A percentile compares a stretch with the other conserved stretches of the same genome.
These are phyloP conservation scores for Plasmodium cynomolgi DNA, from an alignment of 169 alveolate genomes.

Conservation along the genomic window DNA sequence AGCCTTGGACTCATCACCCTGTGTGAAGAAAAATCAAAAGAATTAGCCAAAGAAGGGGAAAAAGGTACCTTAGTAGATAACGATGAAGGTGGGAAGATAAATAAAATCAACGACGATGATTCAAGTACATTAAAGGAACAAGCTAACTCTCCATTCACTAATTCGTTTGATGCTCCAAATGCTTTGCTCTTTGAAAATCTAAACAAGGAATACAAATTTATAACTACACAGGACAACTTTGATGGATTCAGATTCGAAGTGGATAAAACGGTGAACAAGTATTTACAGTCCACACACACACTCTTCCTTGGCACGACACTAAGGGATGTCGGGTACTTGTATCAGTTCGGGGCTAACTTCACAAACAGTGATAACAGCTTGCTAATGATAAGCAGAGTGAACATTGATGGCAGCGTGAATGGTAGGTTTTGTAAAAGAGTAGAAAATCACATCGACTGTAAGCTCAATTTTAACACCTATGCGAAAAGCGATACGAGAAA, in stretches of 20 bases:
- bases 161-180: slow-evolving; percentile 65
- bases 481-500: slow-evolving; percentile 87
- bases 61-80: background rate
- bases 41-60: background rate
- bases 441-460: slow-evolving; percentile 82
- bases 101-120: background rate
- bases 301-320: slow-evolving; percentile 89
- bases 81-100: background rate
- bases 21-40: slow-evolving; percentile 13
- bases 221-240: slow-evolving; percentile 90
- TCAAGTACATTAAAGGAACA: slow-evolving; percentile 20
- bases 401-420: slow-evolving; percentile 88
- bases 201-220: slow-evolving; percentile 88
- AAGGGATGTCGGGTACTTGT: slow-evolving; percentile 88
- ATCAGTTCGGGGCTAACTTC: slow-evolving; percentile 92
- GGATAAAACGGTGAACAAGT: slow-evolving; percentile 86
- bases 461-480: slow-evolving; percentile 86
- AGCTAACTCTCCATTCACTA: background rate
- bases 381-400: slow-evolving; percentile 87
- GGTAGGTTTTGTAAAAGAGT: slow-evolving; percentile 82
- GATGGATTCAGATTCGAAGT: slow-evolving; percentile 94
- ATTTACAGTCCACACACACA: slow-evolving; percentile 89
- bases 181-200: slow-evolving; percentile 84
- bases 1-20: background rate
- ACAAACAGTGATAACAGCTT: slow-evolving; percentile 87